Base-by-base conservation (phyloP, 2,329 filamentous ascomycete species). In the Calonectria henricotiae region DNA sequence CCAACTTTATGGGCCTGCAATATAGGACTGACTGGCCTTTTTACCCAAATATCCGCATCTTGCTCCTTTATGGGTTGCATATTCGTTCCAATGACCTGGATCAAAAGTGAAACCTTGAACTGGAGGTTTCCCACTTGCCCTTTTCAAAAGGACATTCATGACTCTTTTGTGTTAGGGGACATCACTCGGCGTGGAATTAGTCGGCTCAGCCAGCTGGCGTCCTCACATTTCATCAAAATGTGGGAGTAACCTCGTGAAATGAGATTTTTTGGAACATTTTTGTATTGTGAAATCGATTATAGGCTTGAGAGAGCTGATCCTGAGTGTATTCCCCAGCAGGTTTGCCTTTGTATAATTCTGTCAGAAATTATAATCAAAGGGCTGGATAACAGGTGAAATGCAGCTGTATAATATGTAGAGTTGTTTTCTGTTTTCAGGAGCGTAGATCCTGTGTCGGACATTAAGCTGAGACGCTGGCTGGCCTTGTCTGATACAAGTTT, bases 121-220 rank as follows among this genome's bases (percentile, higher is more conserved):
- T 3, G 27, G 30, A 11, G n/a, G 1, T 15, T 20, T 35, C 12
- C 9, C 11, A 2, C 11, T 13, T 27, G 27, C 15, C 49, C 37
- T 55, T 25, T 23, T 55, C 20, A 55, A 23, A 20, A 55, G 15
- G 12, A 37, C 49, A 37, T 55, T 37, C 49, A 55, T 55, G 30
- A 55, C 49, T 23, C 49, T 55, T 37, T 37, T n/a, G 20, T 55
- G 49, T 15, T 55, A 30, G 37, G 49, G 49, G 8, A 55, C 23
- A 37, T 37, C 30, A 37, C 15, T 5, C 6, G 30, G 5, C 15
- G n/a, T 4, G 8, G 6, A 20, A 20, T 13, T 6, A 11, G 7
- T 37, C 12, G 20, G 4, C 37, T 1, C 1, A 20, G 15, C 11
- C 4, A 37, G 15, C 15, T 37, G 49, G 8, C 23, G 1, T 37